Conservation (phyloP, 352 stramenopile genomes). For the Phytopythium ostracodes region DNA sequence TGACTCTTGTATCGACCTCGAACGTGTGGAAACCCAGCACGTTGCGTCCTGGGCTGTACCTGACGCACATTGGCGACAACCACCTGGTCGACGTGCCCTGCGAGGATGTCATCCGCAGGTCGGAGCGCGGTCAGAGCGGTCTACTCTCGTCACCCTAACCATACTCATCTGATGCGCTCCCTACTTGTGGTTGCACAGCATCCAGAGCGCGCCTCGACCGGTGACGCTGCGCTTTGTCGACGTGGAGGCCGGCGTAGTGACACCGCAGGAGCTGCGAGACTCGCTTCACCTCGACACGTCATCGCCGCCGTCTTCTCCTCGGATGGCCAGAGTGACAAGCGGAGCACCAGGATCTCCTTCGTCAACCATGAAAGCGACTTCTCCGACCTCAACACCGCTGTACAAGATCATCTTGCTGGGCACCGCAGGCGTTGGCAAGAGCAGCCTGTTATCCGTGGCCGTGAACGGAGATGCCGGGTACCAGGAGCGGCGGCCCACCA, state of each 20-base stretch:
- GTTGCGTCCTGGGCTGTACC: slow-evolving; percentile 64
- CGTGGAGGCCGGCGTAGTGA: slow-evolving; percentile 75
- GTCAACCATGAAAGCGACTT: not conserved
- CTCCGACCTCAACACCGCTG: not conserved
- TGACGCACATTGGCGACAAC: slow-evolving; percentile 79
- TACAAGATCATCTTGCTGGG: slow-evolving; percentile 83
- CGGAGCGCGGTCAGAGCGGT: not conserved
- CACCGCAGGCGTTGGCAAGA: slow-evolving; percentile 78
- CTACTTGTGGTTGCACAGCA: slow-evolving; percentile 11
- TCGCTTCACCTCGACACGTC: slow-evolving; percentile 45
- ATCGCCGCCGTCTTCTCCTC: slow-evolving; percentile 12
- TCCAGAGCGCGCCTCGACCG: slow-evolving; percentile 52
- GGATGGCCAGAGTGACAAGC: not conserved
- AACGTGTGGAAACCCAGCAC: slow-evolving; percentile 17
- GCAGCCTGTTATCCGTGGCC: slow-evolving; percentile 63
- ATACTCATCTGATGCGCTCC: not conserved
- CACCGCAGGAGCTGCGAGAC: slow-evolving; percentile 63
- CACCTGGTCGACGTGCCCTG: slow-evolving; percentile 60
- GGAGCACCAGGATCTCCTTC: not conserved
- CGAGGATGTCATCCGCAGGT: slow-evolving; percentile 65
- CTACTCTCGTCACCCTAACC: not conserved
- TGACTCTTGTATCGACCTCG: not conserved
- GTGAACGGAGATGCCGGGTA: slow-evolving; percentile 57
- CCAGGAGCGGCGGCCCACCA: slow-evolving; percentile 57
- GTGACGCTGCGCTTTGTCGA: slow-evolving; percentile 70